Evolutionary conservation across 805 yeast genomes (phyloP), one percentile per base, ranked within the genome.

Genomic region (Saccharomyces paradoxus): DNA sequence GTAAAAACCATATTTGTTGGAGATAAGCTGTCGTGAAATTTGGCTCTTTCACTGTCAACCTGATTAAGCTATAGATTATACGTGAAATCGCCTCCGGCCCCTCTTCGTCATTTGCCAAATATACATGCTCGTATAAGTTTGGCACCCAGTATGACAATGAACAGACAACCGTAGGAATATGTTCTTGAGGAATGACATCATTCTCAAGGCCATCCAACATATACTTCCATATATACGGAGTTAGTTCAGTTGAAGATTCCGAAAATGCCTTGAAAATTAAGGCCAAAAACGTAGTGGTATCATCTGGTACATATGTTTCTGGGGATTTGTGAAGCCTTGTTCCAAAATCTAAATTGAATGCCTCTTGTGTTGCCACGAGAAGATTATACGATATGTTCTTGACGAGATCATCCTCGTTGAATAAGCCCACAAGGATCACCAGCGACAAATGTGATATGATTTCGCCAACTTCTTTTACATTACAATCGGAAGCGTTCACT

Each of bases 111-210:
- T 77, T 80, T 10, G 71, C 73, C 44, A 76, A 61, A 61, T 74
- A 84, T 3, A 87, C 81, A 57, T 80, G 68, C 13, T 75, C 73
- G 63, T 81, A 79, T 27, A 87, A 74, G 60, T 87, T 84, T 30
- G 77, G 76, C 21, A 86, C 74, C 95, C 96, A 89, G 0, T 91
- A 89, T 0, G 86, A 74, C 14, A 82, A 46, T 29, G 62, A 56
- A 24, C 58, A 52, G 3, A 66, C 51, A 22, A 59, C 51, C 9
- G 56, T 56, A 9, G 65, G 63, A 7, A 59, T 53, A 41, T 58
- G 44, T 9, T 50, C 53, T 21, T 52, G 55, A 8, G 52, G 53
- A 10, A 63, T 31, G 7, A 58, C 58, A n/a, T 54, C 55, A 46
- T 55, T 58, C 10, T 59, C 59, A 30, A 67, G 51, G 9, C 66